Base-by-base conservation (phyloP, 2,329 filamentous ascomycete species). In the Neocatenulostroma microsporum region DNA sequence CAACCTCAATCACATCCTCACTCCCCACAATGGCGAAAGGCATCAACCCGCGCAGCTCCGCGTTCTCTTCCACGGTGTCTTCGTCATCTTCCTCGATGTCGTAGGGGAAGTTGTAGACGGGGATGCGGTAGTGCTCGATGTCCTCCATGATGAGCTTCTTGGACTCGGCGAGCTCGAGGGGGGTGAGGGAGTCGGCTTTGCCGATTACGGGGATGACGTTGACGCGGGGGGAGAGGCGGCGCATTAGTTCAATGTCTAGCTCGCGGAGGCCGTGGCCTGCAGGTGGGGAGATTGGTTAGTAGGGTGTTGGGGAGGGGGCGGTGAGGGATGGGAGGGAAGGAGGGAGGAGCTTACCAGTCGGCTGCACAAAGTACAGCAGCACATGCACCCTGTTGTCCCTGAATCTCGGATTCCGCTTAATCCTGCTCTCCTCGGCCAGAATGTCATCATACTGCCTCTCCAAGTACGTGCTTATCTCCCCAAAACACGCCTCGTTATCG, bases 141-240 rank as follows among this genome's bases (percentile, higher is more conserved):
- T 98, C 91, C 73, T 98, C 91, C 91, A 98, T 98, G 60, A 98
- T 88, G 45, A 98, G 78, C 76, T 96, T 98, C 80, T 98, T 98
- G 52, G 89, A 96, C 69, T 98, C 91, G 51, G 91, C 91, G 47
- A 98, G 76, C 71, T 98, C 91, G 51, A 85, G 82, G 25, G 91
- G 91, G 39, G 91, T 98, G 46, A 98, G 81, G 15, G 91, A 94
- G 64, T 98, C 91, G 61, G 91, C 91, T 66, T 95, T 94, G 60
- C 91, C 91, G 62, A 98, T 95, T 55, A 98, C 91, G 47, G 91
- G 91, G 51, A 98, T 98, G 53, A 98, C 91, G 64, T 98, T 98
- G 68, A 94, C 89, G 62, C 91, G 87, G 46, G 91, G 91, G 15
- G 91, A 94, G 35, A 98, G 82, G 58, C 91, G 89, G 78, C 89